Evolutionary conservation across 139 green algal species (phyloP).

Genomic region (Dunaliella primolecta): DNA sequence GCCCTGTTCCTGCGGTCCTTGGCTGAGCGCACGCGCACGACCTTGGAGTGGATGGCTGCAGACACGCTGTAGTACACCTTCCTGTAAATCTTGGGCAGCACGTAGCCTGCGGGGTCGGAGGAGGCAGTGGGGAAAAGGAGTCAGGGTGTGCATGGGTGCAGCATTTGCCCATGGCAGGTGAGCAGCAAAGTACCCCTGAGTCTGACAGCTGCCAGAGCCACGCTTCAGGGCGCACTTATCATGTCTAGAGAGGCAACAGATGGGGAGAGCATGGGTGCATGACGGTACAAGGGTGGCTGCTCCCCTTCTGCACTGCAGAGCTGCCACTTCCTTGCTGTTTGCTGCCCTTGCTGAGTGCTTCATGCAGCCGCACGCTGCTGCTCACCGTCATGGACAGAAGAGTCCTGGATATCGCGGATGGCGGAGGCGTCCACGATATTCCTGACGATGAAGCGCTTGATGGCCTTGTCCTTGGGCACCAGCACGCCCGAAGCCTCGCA

Average conservation of each 20-base stretch:
- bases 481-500: constrained; percentile 94
- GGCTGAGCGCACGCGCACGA: constrained; percentile 91
- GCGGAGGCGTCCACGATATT: constrained; percentile 97
- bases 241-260: too few relatives aligned
- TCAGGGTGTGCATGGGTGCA: too few relatives aligned
- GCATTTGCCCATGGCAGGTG: too few relatives aligned
- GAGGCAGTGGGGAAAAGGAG: too few relatives aligned
- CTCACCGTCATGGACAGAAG: constrained; percentile 85
- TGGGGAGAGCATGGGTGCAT: too few relatives aligned
- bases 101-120: constrained; percentile 80
- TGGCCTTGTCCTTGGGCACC: constrained; percentile 98
- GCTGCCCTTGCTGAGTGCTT: constrained; percentile 1
- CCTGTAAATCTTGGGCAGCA: constrained; percentile 98
- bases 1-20: constrained; percentile 89
- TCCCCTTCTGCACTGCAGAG: background rate
- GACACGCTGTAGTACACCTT: constrained; percentile 99
- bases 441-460: constrained; percentile 98
- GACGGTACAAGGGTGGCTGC: background rate
- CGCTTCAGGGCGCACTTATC: too few relatives aligned
- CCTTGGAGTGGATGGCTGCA: constrained; percentile 97
- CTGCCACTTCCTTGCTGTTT: too few relatives aligned
- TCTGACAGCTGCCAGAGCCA: too few relatives aligned
- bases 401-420: constrained; percentile 97
- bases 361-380: too few relatives aligned
- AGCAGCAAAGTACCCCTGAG: too few relatives aligned